These are phyloP conservation scores for Ilyonectria mors-panacis DNA, from an alignment of 2,329 filamentous ascomycete species.

Conservation along the genomic window DNA sequence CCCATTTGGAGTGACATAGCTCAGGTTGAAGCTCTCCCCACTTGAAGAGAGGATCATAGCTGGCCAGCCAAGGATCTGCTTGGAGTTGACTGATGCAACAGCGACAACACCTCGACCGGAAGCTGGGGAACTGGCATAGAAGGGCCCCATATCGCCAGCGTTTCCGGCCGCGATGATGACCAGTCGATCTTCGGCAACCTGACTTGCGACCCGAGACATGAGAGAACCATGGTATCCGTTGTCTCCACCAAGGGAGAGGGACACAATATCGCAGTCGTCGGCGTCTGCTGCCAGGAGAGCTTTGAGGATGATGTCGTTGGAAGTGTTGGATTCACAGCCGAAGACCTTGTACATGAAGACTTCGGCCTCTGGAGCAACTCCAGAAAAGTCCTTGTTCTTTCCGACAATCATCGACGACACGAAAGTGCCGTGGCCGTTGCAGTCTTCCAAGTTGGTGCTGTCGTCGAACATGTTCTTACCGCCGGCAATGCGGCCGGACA, in stretches of 20 bases:
- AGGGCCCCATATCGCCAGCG: slow-evolving; percentile 25
- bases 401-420: slow-evolving; percentile 35
- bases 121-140: slow-evolving; percentile 35
- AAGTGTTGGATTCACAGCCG: slow-evolving; percentile 32
- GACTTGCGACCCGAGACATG: slow-evolving; percentile 22
- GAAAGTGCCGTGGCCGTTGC: slow-evolving; percentile 41
- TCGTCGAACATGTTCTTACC: slow-evolving; percentile 39
- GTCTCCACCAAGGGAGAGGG: slow-evolving; percentile 35
- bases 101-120: slow-evolving; percentile 29
- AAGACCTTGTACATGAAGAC: slow-evolving; percentile 48
- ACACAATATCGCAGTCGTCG: slow-evolving; percentile 43
- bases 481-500: slow-evolving; percentile 35
- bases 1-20: slow-evolving; percentile 34
- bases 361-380: slow-evolving; percentile 40
- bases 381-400: slow-evolving; percentile 31
- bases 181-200: slow-evolving; percentile 27
- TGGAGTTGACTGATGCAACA: slow-evolving; percentile 32
- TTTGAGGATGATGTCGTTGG: slow-evolving; percentile 42
- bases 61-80: slow-evolving; percentile 36
- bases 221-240: slow-evolving; percentile 33
- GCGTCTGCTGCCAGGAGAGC: slow-evolving; percentile 41
- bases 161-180: slow-evolving; percentile 35
- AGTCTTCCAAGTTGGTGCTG: slow-evolving; percentile 33
- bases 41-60: slow-evolving; percentile 29
- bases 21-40: slow-evolving; percentile 28